phyloP scores from a whole-genome alignment of 257 asterid genomes.

The Datura wrightii region DNA sequence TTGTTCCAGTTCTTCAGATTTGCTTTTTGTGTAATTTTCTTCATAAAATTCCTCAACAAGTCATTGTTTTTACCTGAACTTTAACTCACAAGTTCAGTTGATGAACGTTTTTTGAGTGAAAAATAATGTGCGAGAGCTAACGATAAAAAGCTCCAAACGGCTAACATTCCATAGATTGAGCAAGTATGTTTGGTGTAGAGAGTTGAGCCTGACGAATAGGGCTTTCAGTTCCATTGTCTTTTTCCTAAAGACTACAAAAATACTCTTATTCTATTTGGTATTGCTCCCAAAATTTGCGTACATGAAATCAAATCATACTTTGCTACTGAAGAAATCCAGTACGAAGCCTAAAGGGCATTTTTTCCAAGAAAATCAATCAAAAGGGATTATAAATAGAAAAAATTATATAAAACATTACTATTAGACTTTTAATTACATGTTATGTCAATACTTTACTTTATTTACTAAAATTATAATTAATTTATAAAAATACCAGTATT shows the following conservation, averaged over 20 bases:
- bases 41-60: conserved; percentile 21
- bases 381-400: not conserved
- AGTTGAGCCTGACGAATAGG: not conserved
- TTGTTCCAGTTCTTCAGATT: not conserved
- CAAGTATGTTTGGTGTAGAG: conserved; percentile 24
- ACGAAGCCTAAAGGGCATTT: not conserved
- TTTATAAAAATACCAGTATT: too few relatives aligned
- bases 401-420: too few relatives aligned
- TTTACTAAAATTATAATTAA: too few relatives aligned
- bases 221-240: not conserved
- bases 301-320: not conserved
- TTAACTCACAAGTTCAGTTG: conserved; percentile 24
- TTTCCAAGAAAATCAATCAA: not conserved
- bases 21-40: not conserved
- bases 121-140: conserved; percentile 17
- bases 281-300: not conserved
- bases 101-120: conserved; percentile 10
- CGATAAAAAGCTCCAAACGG: conserved; percentile 25
- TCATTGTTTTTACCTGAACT: conserved; percentile 23
- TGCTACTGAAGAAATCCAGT: not conserved
- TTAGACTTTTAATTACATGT: too few relatives aligned
- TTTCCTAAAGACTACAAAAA: not conserved
- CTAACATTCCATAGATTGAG: conserved; percentile 27
- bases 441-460: too few relatives aligned
- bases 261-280: not conserved